A percentile compares a stretch with the other conserved stretches of the same genome.
Conservation (phyloP, 164 flowering plant species). For the Litsea cubeba region DNA sequence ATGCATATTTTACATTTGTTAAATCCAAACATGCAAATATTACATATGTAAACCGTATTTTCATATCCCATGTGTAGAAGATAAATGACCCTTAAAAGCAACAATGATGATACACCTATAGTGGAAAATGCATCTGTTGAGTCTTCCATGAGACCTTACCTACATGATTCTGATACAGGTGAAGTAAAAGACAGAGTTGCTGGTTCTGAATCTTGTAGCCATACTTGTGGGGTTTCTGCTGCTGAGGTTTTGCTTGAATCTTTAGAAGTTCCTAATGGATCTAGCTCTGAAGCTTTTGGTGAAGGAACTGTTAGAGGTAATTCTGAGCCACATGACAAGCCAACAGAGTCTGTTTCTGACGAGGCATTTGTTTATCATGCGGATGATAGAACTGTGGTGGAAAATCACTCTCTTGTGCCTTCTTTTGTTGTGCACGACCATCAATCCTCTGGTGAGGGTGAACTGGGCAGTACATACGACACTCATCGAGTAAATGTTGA, state of each 20-base stretch:
- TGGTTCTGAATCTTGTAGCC: background rate
- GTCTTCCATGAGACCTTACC: background rate
- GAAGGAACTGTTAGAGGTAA: background rate
- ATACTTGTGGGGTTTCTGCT: background rate
- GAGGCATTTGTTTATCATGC: background rate
- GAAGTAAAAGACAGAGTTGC: background rate
- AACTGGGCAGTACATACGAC: background rate
- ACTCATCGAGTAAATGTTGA: background rate
- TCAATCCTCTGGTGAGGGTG: background rate
- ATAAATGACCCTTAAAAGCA: background rate
- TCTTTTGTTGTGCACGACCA: background rate
- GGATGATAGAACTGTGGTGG: background rate
- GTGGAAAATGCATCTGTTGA: background rate
- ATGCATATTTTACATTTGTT: too few relatives aligned
- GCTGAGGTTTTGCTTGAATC: background rate
- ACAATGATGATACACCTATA: background rate
- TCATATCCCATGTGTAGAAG: too few relatives aligned
- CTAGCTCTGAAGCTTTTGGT: background rate
- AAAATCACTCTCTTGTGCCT: conserved; percentile 2
- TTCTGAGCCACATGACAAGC: background rate
- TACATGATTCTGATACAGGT: background rate
- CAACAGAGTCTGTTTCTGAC: background rate
- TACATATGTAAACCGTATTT: too few relatives aligned
- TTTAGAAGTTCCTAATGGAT: background rate
- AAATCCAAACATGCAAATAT: too few relatives aligned